Base-by-base conservation (phyloP, 1,284 basidiomycete genomes). In the Agroathelia rolfsii region DNA sequence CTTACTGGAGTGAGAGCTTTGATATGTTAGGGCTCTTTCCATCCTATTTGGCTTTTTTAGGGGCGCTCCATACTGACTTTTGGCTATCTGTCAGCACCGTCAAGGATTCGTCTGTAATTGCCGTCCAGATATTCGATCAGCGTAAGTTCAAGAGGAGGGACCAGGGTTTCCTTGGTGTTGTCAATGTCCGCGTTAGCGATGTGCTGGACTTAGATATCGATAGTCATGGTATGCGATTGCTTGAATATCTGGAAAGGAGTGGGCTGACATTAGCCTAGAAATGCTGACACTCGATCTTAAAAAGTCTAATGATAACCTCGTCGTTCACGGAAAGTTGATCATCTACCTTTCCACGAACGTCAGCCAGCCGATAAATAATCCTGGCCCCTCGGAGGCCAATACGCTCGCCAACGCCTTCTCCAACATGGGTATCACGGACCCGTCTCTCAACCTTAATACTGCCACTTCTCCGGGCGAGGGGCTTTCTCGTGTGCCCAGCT, bases 101-200 rank as follows among this genome's bases (percentile, higher is more conserved):
- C 48, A 89, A 85, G 44, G 86, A 85, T 47, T 83, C 82, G 17
- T 95, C 90, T 26, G 77, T 86, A 47, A 76, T 98, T 41, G 79
- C 83, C n/a, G 89, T 97, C 31, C 93, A 97, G 64, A 84, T 97
- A 48, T 97, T 97, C 53, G 94, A 98, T 65, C 88, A 96, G 61
- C 79, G 83, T 56, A 95, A 95, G 63, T 97, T 95, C 68, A 96
- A 83, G 67, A 85, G 86, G 59, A 80, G 86, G 50, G 93, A 98
- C 58, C 94, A 98, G 64, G 94, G 93, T 45, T 70, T 77, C 47
- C 69, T 95, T 27, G 90, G 90, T 37, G 84, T 94, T 16, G 81
- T 92, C 58, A 94, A 92, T 52, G 69, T 94, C 43, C 74, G 84
- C 40, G 84, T 88, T 31, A 60, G 77, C 33, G 82, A 89, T 51